phyloP scores from a whole-genome alignment of 1,139 yeast species.

The Yamadazyma taylorii region DNA sequence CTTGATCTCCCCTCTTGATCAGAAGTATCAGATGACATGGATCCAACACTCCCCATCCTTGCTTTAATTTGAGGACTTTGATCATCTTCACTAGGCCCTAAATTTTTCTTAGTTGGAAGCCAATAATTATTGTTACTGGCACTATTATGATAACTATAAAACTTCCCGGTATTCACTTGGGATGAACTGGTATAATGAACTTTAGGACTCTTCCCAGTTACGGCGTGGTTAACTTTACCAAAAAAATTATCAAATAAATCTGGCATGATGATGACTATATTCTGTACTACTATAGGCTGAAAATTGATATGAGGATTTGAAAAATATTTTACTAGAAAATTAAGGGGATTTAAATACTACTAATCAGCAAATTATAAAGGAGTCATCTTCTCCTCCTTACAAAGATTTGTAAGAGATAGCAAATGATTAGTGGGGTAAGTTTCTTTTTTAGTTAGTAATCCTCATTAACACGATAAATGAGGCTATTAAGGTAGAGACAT shows the following conservation, averaged over 20 bases:
- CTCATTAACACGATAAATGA: no score
- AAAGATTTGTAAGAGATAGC: no score
- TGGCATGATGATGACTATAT: constrained; percentile 27
- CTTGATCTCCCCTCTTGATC: constrained; percentile 15
- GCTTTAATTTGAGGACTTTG: constrained; percentile 11
- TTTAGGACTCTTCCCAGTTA: constrained; percentile 33
- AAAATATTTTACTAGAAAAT: no score
- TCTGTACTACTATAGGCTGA: constrained; percentile 1
- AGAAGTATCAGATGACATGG: constrained; percentile 12
- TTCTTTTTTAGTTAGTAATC: no score
- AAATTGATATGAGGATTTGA: no score
- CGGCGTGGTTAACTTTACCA: constrained; percentile 28
- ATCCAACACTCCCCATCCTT: constrained; percentile 23
- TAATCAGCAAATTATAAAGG: no score
- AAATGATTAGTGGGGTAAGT: no score
- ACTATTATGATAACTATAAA: constrained; percentile 36
- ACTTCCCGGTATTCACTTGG: constrained; percentile 41
- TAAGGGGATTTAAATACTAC: no score
- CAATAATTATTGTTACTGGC: constrained; percentile 43
- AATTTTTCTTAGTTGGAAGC: constrained; percentile 27
- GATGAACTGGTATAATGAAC: constrained; percentile 27
- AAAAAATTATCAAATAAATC: constrained; percentile 46
- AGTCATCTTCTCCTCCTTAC: no score
- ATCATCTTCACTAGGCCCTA: background rate
- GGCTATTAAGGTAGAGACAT: no score